A percentile compares a stretch with the other conserved stretches of the same genome.
phyloP scores from a whole-genome alignment of 192 early-diverging fungal genomes.

The Jimgerdemannia lactiflua region DNA sequence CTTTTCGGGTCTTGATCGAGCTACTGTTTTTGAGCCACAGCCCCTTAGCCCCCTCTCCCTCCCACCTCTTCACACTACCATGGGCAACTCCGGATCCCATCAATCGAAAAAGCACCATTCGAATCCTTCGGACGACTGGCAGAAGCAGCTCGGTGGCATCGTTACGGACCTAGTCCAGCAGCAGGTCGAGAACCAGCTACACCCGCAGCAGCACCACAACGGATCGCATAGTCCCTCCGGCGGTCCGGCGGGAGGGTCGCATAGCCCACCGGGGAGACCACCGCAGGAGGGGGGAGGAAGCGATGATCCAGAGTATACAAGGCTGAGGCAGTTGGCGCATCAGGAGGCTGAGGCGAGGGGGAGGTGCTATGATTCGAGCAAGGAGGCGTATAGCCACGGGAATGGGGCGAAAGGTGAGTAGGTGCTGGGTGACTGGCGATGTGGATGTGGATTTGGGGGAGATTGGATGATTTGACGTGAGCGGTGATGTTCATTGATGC shows the following conservation, averaged over 20 bases:
- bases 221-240: neutral
- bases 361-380: constrained; percentile 40
- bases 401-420: constrained; percentile 40
- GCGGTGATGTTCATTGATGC: neutral
- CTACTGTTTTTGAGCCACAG: too few relatives aligned
- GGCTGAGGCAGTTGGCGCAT: constrained; percentile 34
- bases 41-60: neutral
- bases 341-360: constrained; percentile 45
- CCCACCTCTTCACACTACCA: neutral
- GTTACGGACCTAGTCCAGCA: neutral
- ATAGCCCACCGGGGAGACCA: constrained; percentile 6
- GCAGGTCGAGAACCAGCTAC: neutral
- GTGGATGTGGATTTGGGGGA: neutral
- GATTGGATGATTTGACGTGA: neutral
- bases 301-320: constrained; percentile 26
- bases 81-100: neutral
- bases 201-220: constrained; percentile 12
- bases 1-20: too few relatives aligned
- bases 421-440: neutral
- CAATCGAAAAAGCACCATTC: too few relatives aligned
- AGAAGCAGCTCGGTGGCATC: neutral
- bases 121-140: too few relatives aligned
- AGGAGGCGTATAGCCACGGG: constrained; percentile 41
- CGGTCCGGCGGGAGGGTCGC: neutral
- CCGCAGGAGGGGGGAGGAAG: neutral